Evolutionary conservation across 139 green algal species (phyloP), one percentile per base, ranked within the genome.

Genomic region (Desmodesmus armatus): DNA sequence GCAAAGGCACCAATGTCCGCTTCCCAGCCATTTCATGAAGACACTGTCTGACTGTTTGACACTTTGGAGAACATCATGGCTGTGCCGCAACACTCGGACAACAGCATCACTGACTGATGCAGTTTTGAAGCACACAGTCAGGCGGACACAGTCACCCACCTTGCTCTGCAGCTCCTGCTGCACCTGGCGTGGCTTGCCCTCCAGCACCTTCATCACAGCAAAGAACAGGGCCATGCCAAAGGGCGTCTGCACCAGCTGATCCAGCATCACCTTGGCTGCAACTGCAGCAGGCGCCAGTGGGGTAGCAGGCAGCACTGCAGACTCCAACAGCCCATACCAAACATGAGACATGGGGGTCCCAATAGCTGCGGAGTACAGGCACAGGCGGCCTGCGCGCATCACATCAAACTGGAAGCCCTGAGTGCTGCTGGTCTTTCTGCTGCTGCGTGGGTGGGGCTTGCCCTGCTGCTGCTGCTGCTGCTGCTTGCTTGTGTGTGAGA

Each of bases 221-320:
- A 92, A 92, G 74, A 93, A 93, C 15, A 90, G 40, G 4, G 80
- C 86, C 27, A 88, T 92, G 23, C 81, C 73, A 27, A 90, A 27
- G 5, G 90, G 90, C n/a, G 87, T 74, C 65, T 84, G 80, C 35
- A 92, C 15, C 2, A 90, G 43, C 87, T 93, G 90, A 69, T 93
- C 90, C 43, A 87, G 25, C 4, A 21, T 31, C 44, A 88, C 89
- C 74, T 93, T 93, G 41, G 78, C 87, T 23, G 82, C 65, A 17
- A 93, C 85, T 5, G 90, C 88, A 29, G 51, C 55, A 9, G 85
- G 35, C 51, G 73, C 63, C 13, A 53, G 89, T 29, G 88, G 83
- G 13, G 53, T 49, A 25, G 53, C 83, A 25, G 88, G 88, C 66
- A 73, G 51, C 19, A 76, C 87, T 53, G 79, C 47, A 55, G 60